Evolutionary conservation across 2,329 filamentous ascomycete species (phyloP), one percentile per base, ranked within the genome.

Genomic region (Sporothrix mexicana): DNA sequence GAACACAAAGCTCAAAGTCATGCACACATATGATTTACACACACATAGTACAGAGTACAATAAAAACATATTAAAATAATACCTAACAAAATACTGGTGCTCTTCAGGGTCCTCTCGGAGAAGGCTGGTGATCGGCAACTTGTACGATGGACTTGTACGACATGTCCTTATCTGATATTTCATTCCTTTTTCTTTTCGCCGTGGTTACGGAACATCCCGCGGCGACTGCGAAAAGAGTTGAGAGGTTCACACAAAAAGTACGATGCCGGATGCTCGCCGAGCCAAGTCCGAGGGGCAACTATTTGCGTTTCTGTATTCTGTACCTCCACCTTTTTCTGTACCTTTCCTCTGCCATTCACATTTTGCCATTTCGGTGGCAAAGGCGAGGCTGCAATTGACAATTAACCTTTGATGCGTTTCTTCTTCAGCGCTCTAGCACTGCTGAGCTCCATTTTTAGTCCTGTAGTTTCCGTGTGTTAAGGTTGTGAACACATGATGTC

Each of bases 281-380:
- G 36, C 30, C 67, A 69, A 69, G 7, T 57, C 67, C 67, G 67
- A 69, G 36, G 36, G 45, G 47, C 64, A 41, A 25, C 10, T 36
- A 36, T 36, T 47, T 51, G 20, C 43, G 17, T 61, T 25, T 8
- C 53, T 51, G 15, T 36, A 5, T 5, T 6, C 8, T 15, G 30
- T 5, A 36, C 30, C n/a, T 17, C n/a, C n/a, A n/a, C n/a, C 15
- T 51, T 51, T 20, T 64, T 66, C 3, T 36, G 30, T 7, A 36
- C 30, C 3, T 36, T 36, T 36, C 30, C 2, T 36, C 30, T 36
- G 30, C 30, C 30, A 36, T 36, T 36, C 7, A 36, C 30, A 36
- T 36, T 36, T 36, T 36, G 30, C 30, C 30, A 36, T 15, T 47
- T 47, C 12, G 8, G 62, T 69, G 66, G 66, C 47, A 25, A 69